A percentile compares a stretch with the other conserved stretches of the same genome.
Evolutionary conservation across 768 basidiomycete genomes (phyloP).

Genomic region (Trametopsis cervina): DNA sequence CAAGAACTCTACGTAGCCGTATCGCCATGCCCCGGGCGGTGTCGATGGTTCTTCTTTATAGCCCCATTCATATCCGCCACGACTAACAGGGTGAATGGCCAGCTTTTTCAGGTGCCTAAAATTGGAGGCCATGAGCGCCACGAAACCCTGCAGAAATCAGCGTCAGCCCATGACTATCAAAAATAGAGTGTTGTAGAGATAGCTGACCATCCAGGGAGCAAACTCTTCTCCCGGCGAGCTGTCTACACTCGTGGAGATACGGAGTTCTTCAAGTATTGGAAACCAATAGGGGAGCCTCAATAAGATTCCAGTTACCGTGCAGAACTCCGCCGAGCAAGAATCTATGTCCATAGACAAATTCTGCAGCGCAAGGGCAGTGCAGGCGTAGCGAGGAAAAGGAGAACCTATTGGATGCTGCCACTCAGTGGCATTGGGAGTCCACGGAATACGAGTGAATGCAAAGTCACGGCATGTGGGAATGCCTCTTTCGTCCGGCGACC

Average conservation of each 20-base stretch:
- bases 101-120: too few species aligned
- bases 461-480: neutral
- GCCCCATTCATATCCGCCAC: neutral
- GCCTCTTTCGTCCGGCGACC: too few species aligned
- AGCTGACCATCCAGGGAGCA: too few species aligned
- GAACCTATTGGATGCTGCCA: conserved; percentile 3
- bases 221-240: too few species aligned
- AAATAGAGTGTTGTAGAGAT: too few species aligned
- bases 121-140: too few species aligned
- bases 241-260: neutral
- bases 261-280: neutral
- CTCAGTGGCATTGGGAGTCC: neutral
- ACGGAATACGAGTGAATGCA: neutral
- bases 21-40: neutral
- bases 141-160: too few species aligned
- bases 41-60: neutral
- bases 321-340: too few species aligned
- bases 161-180: too few species aligned
- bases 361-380: conserved; percentile 3
- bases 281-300: conserved; percentile 2
- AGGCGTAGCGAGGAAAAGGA: conserved; percentile 1
- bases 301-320: too few species aligned
- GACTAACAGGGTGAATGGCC: neutral
- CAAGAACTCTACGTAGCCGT: neutral
- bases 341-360: too few species aligned